These are phyloP conservation scores for Trypanosoma lewisi DNA, from an alignment of 208 protist species.

Conservation along the genomic window DNA sequence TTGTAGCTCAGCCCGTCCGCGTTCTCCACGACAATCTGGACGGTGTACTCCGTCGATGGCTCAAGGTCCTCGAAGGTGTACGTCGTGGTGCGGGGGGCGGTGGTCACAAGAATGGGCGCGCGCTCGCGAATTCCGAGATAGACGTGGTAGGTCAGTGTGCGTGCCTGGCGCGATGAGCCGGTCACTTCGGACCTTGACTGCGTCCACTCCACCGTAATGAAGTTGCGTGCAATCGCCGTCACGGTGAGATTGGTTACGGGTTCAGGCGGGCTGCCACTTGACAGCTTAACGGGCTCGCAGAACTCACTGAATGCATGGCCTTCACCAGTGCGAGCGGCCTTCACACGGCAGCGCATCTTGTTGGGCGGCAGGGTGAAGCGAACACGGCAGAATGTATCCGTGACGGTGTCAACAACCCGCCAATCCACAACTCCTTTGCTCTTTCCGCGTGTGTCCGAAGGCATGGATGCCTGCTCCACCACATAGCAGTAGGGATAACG, in stretches of 20 bases:
- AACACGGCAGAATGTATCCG: conserved; percentile 66
- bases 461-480: conserved; percentile 56
- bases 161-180: conserved; percentile 13
- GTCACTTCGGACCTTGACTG: conserved; percentile 33
- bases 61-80: conserved; percentile 58
- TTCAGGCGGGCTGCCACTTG: conserved; percentile 77
- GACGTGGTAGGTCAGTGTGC: conserved; percentile 43
- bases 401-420: conserved; percentile 75
- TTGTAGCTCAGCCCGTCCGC: conserved; percentile 75
- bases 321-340: conserved; percentile 45
- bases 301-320: conserved; percentile 61
- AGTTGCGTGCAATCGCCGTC: conserved; percentile 47
- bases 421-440: conserved; percentile 39
- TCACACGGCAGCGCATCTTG: conserved; percentile 83
- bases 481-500: conserved; percentile 62
- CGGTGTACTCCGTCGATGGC: conserved; percentile 74
- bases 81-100: conserved; percentile 26
- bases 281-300: conserved; percentile 66
- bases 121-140: conserved; percentile 49
- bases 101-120: conserved; percentile 34
- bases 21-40: conserved; percentile 83
- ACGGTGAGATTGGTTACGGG: conserved; percentile 61
- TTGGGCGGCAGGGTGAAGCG: conserved; percentile 47
- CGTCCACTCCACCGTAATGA: conserved; percentile 72
- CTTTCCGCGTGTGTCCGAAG: conserved; percentile 23